Evolutionary conservation across 2,329 filamentous ascomycete species (phyloP).

Genomic region (Aureobasidium zeae): DNA sequence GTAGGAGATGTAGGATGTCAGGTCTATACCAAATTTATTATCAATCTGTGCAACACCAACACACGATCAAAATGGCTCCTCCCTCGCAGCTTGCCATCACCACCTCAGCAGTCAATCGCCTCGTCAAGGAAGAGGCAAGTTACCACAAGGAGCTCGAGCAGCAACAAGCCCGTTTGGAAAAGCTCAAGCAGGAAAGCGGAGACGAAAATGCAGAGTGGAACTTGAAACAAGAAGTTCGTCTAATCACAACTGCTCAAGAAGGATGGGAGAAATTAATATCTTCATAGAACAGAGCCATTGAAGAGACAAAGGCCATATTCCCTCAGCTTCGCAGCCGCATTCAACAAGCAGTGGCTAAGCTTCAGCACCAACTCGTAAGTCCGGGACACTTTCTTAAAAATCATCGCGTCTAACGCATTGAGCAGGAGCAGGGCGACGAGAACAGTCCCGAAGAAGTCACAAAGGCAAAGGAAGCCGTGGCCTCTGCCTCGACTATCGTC

Average conservation of each 20-base stretch:
- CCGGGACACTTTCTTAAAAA: no score
- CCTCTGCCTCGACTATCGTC: conserved; percentile 33
- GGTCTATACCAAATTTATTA: no score
- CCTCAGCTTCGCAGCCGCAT: conserved; percentile 64
- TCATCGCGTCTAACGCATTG: conserved; percentile 21
- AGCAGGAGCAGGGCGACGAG: conserved; percentile 32
- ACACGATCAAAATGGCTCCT: conserved; percentile 54
- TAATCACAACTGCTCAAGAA: neutral
- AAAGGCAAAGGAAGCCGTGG: conserved; percentile 36
- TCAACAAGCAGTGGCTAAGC: conserved; percentile 56
- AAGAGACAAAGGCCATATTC: conserved; percentile 81
- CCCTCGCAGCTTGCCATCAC: conserved; percentile 69
- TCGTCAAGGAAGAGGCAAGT: conserved; percentile 83
- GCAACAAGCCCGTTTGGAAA: conserved; percentile 62
- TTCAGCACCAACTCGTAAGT: conserved; percentile 65
- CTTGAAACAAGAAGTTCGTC: conserved; percentile 74
- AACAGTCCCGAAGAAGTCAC: conserved; percentile 36
- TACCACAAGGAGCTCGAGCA: conserved; percentile 78
- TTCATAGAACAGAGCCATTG: conserved; percentile 68
- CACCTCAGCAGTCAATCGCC: conserved; percentile 67
- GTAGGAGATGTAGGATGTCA: no score
- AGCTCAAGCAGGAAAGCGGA: conserved; percentile 47
- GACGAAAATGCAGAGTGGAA: conserved; percentile 67
- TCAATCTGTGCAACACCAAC: conserved; percentile 8
- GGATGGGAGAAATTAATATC: neutral